These are phyloP conservation scores for Dothistroma pini DNA, from an alignment of 2,329 filamentous ascomycete species.

Conservation along the genomic window DNA sequence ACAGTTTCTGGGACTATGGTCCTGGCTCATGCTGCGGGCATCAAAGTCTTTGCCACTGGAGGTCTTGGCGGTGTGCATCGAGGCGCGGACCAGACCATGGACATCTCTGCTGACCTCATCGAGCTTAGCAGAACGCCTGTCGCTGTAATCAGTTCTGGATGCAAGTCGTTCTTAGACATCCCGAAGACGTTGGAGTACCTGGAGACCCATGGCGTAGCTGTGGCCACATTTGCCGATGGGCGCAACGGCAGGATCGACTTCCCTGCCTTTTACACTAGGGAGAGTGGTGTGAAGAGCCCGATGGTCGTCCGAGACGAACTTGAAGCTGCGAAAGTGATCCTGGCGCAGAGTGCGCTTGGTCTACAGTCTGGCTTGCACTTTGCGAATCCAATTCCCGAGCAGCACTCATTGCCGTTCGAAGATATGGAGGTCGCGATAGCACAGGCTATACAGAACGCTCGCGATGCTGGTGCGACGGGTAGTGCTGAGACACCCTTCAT, in stretches of 20 bases:
- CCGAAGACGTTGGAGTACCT: constrained; percentile 80
- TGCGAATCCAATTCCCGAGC: constrained; percentile 78
- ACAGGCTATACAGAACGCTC: constrained; percentile 62
- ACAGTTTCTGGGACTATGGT: constrained; percentile 93
- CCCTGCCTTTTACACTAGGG: constrained; percentile 86
- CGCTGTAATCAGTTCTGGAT: constrained; percentile 83
- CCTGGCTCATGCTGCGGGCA: constrained; percentile 78
- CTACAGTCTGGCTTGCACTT: constrained; percentile 79
- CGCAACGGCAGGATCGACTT: constrained; percentile 71
- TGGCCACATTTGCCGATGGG: constrained; percentile 86
- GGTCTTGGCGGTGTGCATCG: constrained; percentile 93
- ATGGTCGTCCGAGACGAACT: constrained; percentile 67
- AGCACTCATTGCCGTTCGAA: constrained; percentile 64
- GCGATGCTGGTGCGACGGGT: constrained; percentile 63
- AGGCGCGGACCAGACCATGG: constrained; percentile 80
- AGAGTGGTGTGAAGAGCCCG: constrained; percentile 79
- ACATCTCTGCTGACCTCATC: constrained; percentile 91
- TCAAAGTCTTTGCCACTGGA: constrained; percentile 90
- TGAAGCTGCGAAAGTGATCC: constrained; percentile 85
- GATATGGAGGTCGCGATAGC: constrained; percentile 69
- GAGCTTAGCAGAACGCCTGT: constrained; percentile 88
- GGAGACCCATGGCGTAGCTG: constrained; percentile 70
- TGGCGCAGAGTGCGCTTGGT: constrained; percentile 68
- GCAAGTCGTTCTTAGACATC: constrained; percentile 95
- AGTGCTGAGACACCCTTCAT: constrained; percentile 83